A percentile compares a stretch with the other conserved stretches of the same genome.
Conservation (phyloP, 768 basidiomycete genomes). For the Kwoniella botswanensis region DNA sequence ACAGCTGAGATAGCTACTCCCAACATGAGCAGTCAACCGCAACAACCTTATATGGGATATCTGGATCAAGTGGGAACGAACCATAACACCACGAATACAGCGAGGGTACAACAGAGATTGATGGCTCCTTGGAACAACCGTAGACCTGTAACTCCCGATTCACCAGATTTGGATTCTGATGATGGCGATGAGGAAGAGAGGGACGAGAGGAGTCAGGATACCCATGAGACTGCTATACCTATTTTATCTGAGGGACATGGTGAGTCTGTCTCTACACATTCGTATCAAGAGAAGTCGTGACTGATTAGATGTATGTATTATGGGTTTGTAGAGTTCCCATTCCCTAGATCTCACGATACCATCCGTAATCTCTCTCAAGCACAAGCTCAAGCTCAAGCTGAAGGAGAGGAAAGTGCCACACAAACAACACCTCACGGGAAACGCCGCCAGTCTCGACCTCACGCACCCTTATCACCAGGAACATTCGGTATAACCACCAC, state of each 20-base stretch:
- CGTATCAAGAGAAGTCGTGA: not conserved
- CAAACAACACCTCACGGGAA: slow-evolving; percentile 23
- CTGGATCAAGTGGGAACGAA: not conserved
- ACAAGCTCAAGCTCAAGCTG: not conserved
- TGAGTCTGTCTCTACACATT: slow-evolving; percentile 9
- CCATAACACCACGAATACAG: not conserved
- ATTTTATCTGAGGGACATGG: slow-evolving; percentile 16
- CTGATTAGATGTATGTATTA: not conserved
- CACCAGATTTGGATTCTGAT: not conserved
- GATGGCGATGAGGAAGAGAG: slow-evolving; percentile 6
- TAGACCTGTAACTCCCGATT: slow-evolving; percentile 9
- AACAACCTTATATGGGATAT: slow-evolving; percentile 12
- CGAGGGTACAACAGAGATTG: slow-evolving; percentile 6
- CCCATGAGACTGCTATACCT: slow-evolving; percentile 19
- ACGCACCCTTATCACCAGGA: slow-evolving; percentile 29
- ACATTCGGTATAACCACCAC: slow-evolving; percentile 28
- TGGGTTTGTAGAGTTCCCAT: slow-evolving; percentile 22
- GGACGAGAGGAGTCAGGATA: slow-evolving; percentile 12
- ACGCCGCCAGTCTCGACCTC: slow-evolving; percentile 23
- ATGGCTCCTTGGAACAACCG: slow-evolving; percentile 19
- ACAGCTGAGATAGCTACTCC: slow-evolving; percentile 30
- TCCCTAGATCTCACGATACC: slow-evolving; percentile 13
- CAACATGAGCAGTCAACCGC: slow-evolving; percentile 3
- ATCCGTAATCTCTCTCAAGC: slow-evolving; percentile 18
- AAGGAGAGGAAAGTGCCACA: slow-evolving; percentile 18